A percentile compares a stretch with the other conserved stretches of the same genome.
Conservation (phyloP, 805 yeast genomes). For the Yamadazyma paraphyllophila region DNA sequence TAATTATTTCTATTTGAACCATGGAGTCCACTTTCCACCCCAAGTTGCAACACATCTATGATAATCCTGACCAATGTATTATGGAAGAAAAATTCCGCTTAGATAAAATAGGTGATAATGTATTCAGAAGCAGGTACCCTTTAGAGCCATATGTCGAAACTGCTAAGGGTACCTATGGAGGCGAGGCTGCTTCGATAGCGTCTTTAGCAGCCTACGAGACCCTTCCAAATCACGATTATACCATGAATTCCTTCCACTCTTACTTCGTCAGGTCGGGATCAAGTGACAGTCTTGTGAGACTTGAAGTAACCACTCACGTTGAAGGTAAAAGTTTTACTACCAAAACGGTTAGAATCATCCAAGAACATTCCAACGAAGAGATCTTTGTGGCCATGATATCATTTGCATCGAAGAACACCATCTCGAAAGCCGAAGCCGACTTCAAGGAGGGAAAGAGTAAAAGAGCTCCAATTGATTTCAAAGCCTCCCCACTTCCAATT, state of each 20-base stretch:
- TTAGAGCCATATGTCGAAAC: conserved; percentile 19
- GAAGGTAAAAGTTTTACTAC: conserved; percentile 36
- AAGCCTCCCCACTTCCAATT: conserved; percentile 20
- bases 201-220: conserved; percentile 36
- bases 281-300: conserved; percentile 24
- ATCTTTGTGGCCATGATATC: conserved; percentile 33
- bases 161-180: conserved; percentile 42
- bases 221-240: conserved; percentile 18
- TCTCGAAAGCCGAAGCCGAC: conserved; percentile 13
- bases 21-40: conserved; percentile 6
- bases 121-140: conserved; percentile 19
- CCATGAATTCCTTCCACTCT: conserved; percentile 41
- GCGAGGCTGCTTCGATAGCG: conserved; percentile 36
- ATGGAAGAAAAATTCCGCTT: conserved; percentile 18
- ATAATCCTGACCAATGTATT: conserved; percentile 12
- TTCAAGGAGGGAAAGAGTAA: conserved; percentile 19
- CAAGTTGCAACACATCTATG: conserved; percentile 14
- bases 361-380: conserved; percentile 23
- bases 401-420: conserved; percentile 28
- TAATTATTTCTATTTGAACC: background rate
- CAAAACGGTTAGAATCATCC: conserved; percentile 29
- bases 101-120: conserved; percentile 9
- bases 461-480: conserved; percentile 31
- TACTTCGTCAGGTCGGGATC: conserved; percentile 38
- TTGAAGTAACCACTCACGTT: conserved; percentile 29